These are phyloP conservation scores for Suhomyces faveliae DNA, from an alignment of 805 yeast species.

Conservation along the genomic window DNA sequence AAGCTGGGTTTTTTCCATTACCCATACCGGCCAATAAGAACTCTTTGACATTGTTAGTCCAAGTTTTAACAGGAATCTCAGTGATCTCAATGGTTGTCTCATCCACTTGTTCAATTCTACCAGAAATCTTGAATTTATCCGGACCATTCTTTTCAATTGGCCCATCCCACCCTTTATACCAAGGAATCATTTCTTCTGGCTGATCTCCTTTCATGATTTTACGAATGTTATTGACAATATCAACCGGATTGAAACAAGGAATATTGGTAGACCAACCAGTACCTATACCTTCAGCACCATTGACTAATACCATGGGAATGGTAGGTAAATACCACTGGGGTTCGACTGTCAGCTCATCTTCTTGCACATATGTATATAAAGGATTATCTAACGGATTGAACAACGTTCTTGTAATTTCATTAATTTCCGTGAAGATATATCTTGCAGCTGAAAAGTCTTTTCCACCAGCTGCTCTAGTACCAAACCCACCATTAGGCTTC, in stretches of 20 bases:
- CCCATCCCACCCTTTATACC: conserved; percentile 97
- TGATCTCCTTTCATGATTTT: conserved; percentile 73
- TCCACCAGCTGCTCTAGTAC: conserved; percentile 96
- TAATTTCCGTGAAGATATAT: conserved; percentile 86
- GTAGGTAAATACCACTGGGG: conserved; percentile 95
- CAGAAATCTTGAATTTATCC: conserved; percentile 76
- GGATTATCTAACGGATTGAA: conserved; percentile 82
- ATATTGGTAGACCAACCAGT: conserved; percentile 97
- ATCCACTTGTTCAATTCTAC: conserved; percentile 78
- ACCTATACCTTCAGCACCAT: conserved; percentile 97
- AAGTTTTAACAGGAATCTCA: conserved; percentile 86
- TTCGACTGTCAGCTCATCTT: conserved; percentile 91
- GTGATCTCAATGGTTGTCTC: conserved; percentile 81
- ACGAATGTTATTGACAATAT: conserved; percentile 71
- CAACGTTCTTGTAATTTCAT: conserved; percentile 68
- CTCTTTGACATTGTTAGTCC: conserved; percentile 92
- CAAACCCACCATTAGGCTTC: conserved; percentile 92
- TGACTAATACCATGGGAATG: conserved; percentile 91
- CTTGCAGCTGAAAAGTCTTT: conserved; percentile 98
- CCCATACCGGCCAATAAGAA: conserved; percentile 74
- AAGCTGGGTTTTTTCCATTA: conserved; percentile 68
- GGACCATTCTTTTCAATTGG: conserved; percentile 57
- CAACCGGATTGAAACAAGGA: conserved; percentile 86
- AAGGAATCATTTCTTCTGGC: conserved; percentile 74
- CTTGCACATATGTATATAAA: conserved; percentile 75